phyloP scores from a whole-genome alignment of 352 stramenopile genomes.

The Globisporangium cylindrosporum region DNA sequence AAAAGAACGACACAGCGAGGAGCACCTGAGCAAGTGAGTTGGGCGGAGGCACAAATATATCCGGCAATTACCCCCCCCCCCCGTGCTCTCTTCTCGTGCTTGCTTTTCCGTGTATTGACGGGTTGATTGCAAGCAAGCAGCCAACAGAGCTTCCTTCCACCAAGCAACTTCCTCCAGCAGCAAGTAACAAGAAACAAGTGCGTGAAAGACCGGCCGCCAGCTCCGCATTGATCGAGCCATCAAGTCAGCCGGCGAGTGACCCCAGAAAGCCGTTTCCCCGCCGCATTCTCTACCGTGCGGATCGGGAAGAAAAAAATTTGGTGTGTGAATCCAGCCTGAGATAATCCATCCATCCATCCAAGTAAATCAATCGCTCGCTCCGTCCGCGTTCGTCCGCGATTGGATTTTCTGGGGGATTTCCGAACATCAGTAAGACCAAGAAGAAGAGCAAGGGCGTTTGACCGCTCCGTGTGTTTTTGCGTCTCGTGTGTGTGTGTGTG shows the following conservation, averaged over 20 bases:
- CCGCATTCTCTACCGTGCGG: neutral
- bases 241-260: neutral
- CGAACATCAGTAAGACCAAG: neutral
- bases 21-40: neutral
- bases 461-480: conserved; percentile 5
- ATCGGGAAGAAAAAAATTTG: neutral
- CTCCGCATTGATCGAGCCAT: neutral
- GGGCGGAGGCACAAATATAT: neutral
- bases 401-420: conserved; percentile 5
- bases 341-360: neutral
- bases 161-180: neutral
- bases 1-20: neutral
- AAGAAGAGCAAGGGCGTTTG: neutral
- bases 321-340: neutral
- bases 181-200: neutral
- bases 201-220: neutral
- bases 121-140: neutral
- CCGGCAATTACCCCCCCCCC: neutral
- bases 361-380: neutral
- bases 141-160: neutral
- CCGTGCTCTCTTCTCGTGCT: neutral
- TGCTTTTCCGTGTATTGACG: neutral
- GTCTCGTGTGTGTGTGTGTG: conserved; percentile 3
- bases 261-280: neutral
- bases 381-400: conserved; percentile 2